phyloP scores from a whole-genome alignment of 2,329 filamentous ascomycete species.

The Nemania abortiva region DNA sequence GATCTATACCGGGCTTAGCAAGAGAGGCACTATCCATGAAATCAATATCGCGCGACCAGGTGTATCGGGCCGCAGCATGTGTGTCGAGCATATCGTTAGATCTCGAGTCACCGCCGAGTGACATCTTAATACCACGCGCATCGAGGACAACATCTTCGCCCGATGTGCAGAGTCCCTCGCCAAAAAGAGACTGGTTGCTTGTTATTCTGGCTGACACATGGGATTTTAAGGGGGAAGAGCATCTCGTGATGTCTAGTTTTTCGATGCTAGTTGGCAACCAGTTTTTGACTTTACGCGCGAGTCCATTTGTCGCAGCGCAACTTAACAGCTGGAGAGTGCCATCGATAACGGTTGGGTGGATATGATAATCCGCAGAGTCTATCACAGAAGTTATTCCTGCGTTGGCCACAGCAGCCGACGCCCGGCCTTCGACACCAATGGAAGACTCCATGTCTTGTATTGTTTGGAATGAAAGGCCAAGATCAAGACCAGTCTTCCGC shows the following conservation, averaged over 20 bases:
- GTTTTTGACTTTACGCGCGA: slow-evolving; percentile 4
- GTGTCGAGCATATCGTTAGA: neutral
- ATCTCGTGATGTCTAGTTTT: slow-evolving; percentile 1
- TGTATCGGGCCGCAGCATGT: neutral
- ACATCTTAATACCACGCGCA: neutral
- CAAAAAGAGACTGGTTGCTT: neutral
- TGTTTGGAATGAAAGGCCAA: too few species aligned
- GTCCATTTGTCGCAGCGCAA: neutral
- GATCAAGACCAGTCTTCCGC: too few species aligned
- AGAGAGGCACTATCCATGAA: neutral
- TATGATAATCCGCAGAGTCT: neutral
- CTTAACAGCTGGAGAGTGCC: neutral
- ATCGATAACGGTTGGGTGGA: neutral
- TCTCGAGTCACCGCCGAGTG: neutral
- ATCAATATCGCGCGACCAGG: neutral
- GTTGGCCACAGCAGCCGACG: too few species aligned
- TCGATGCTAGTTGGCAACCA: slow-evolving; percentile 6
- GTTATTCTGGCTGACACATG: neutral
- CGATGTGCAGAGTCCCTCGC: neutral
- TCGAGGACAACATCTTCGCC: neutral
- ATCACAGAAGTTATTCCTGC: too few species aligned
- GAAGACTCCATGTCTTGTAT: too few species aligned
- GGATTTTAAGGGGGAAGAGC: neutral
- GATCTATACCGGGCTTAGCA: neutral
- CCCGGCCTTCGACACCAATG: too few species aligned